Evolutionary conservation across 73 alveolate species (phyloP).

Genomic region (Durusdinium trenchii): DNA sequence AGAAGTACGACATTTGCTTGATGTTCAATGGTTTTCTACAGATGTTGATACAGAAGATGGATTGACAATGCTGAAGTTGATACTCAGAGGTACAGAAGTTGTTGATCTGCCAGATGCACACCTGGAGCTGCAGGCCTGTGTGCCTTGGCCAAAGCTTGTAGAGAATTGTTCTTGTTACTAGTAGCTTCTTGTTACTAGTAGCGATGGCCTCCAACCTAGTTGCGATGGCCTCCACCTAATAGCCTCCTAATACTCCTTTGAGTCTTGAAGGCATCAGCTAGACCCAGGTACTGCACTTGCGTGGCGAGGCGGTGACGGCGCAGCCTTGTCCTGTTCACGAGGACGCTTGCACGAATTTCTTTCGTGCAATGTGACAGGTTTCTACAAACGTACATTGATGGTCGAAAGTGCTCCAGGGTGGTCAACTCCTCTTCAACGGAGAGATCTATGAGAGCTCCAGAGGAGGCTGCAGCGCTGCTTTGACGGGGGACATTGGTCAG

Average conservation of each 20-base stretch:
- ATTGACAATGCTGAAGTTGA: background rate
- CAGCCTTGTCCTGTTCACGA: slow-evolving; percentile 46
- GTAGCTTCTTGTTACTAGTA: too few species aligned
- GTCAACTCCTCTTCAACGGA: slow-evolving; percentile 71
- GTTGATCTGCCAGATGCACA: slow-evolving; percentile 43
- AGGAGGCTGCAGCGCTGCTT: background rate
- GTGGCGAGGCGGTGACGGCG: slow-evolving; percentile 27
- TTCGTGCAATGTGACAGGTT: too few species aligned
- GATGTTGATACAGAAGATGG: background rate
- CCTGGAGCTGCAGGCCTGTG: slow-evolving; percentile 57
- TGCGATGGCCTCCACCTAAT: too few species aligned
- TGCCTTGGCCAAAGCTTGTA: background rate
- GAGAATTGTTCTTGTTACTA: background rate
- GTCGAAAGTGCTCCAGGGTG: too few species aligned
- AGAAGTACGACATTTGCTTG: too few species aligned
- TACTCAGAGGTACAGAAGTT: background rate
- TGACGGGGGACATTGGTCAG: background rate
- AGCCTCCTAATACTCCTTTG: too few species aligned
- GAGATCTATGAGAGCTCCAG: slow-evolving; percentile 57
- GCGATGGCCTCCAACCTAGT: too few species aligned
- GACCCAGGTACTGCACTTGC: slow-evolving; percentile 69
- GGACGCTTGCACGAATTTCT: too few species aligned
- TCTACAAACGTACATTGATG: too few species aligned
- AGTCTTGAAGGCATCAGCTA: too few species aligned
- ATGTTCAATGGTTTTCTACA: too few species aligned